Evolutionary conservation across 1,284 basidiomycete species (phyloP).

Genomic region (Exobasidium cylindrosporum): DNA sequence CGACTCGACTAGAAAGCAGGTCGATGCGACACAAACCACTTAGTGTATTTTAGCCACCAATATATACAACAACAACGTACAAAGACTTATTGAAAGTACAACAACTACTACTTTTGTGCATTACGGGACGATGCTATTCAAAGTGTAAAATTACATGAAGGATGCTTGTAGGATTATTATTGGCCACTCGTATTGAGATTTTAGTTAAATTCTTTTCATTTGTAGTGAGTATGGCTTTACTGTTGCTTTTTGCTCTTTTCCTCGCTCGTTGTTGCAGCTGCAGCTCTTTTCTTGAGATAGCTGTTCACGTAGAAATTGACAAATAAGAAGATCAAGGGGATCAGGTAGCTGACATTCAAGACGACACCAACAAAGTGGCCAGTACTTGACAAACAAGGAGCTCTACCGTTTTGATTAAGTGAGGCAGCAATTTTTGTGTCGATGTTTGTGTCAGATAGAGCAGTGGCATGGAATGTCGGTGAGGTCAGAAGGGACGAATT

Average conservation of each 20-base stretch:
- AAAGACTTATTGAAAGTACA: background rate
- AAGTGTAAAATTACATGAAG: too few species aligned
- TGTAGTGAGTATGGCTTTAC: too few species aligned
- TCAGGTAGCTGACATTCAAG: slow-evolving; percentile 34
- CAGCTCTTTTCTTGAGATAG: slow-evolving; percentile 29
- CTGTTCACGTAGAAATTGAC: slow-evolving; percentile 39
- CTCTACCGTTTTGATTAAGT: background rate
- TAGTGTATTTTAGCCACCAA: too few species aligned
- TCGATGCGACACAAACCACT: too few species aligned
- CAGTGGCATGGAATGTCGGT: background rate
- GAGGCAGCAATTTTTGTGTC: background rate
- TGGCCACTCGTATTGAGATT: too few species aligned
- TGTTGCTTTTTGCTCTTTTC: slow-evolving; percentile 23
- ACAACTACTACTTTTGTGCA: slow-evolving; percentile 20
- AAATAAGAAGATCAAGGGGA: slow-evolving; percentile 42
- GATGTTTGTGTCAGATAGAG: background rate
- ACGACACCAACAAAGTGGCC: slow-evolving; percentile 31
- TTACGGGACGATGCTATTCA: too few species aligned
- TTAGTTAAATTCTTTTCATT: too few species aligned
- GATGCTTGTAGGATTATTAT: too few species aligned
- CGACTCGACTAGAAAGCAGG: too few species aligned
- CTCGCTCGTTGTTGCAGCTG: background rate
- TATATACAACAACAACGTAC: too few species aligned
- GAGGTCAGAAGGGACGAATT: background rate
- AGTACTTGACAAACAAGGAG: slow-evolving; percentile 22